A percentile compares a stretch with the other conserved stretches of the same genome.
These are phyloP conservation scores for Phialophora verrucosa DNA, from an alignment of 2,329 filamentous ascomycete genomes.

Conservation along the genomic window DNA sequence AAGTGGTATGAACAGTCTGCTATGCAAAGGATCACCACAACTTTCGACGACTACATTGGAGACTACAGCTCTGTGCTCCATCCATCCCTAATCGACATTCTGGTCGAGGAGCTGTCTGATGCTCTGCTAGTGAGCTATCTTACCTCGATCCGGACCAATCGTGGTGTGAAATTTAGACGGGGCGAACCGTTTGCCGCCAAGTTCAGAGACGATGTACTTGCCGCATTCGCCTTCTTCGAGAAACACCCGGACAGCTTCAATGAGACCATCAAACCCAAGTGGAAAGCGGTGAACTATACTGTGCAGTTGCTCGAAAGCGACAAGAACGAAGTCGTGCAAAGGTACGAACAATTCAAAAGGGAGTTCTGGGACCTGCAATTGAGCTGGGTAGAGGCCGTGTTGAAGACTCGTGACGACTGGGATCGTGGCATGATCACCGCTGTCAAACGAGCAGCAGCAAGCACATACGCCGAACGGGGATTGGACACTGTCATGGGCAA, in stretches of 20 bases:
- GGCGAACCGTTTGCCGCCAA: conserved; percentile 88
- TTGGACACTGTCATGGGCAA: conserved; percentile 94
- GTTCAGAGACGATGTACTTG: conserved; percentile 89
- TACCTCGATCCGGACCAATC: conserved; percentile 77
- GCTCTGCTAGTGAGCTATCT: conserved; percentile 89
- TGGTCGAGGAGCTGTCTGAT: conserved; percentile 91
- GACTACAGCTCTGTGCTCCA: conserved; percentile 87
- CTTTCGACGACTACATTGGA: conserved; percentile 90
- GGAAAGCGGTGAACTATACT: conserved; percentile 88
- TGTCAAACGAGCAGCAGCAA: conserved; percentile 86
- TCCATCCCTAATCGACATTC: conserved; percentile 84
- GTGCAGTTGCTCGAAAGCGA: conserved; percentile 75
- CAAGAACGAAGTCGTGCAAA: conserved; percentile 73
- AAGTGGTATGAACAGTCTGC: conserved; percentile 85
- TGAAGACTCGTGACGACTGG: conserved; percentile 89
- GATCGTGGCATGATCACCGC: conserved; percentile 86
- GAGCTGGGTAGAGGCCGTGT: conserved; percentile 91
- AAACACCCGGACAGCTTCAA: conserved; percentile 71
- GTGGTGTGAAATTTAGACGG: conserved; percentile 84
- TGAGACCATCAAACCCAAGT: conserved; percentile 81
- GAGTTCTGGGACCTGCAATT: conserved; percentile 94
- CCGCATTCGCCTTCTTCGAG: conserved; percentile 88
- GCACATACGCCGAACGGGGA: conserved; percentile 79
- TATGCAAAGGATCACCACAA: conserved; percentile 92
- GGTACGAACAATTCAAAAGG: conserved; percentile 82